A percentile compares a stretch with the other conserved stretches of the same genome.
These are phyloP conservation scores for Blastobotrys chiropterorum DNA, from an alignment of 805 yeast species.

Conservation along the genomic window DNA sequence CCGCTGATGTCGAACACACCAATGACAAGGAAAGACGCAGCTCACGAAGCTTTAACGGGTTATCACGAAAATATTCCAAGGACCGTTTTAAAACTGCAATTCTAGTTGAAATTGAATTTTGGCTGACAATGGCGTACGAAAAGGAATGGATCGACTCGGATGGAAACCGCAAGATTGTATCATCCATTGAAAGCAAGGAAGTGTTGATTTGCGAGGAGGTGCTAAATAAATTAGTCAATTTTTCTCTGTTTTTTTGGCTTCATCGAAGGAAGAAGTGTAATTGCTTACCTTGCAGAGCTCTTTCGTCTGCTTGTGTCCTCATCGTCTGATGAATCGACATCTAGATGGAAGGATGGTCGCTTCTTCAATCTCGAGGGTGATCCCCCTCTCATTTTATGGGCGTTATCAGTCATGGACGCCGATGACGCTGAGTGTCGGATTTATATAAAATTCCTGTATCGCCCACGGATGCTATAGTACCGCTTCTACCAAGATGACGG, in stretches of 20 bases:
- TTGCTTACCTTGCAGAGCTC: neutral
- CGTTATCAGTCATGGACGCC: neutral
- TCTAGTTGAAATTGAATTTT: conserved; percentile 71
- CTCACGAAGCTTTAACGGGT: conserved; percentile 24
- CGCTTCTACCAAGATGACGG: too few relatives aligned
- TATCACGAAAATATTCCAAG: conserved; percentile 60
- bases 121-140: conserved; percentile 77
- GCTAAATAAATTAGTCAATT: neutral
- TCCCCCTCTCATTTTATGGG: neutral
- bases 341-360: conserved; percentile 14
- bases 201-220: conserved; percentile 1
- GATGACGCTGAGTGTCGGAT: too few relatives aligned
- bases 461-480: too few relatives aligned
- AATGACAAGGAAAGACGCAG: conserved; percentile 6
- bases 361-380: neutral
- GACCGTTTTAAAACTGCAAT: conserved; percentile 70
- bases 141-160: conserved; percentile 78
- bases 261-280: too few relatives aligned
- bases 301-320: conserved; percentile 2
- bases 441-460: too few relatives aligned
- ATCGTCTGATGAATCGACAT: conserved; percentile 9
- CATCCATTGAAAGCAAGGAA: conserved; percentile 9
- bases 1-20: neutral
- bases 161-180: conserved; percentile 57
- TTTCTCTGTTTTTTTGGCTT: too few relatives aligned